A percentile compares a stretch with the other conserved stretches of the same genome.
These are phyloP conservation scores for Crithidia bombi DNA, from an alignment of 208 protist species.

Conservation along the genomic window DNA sequence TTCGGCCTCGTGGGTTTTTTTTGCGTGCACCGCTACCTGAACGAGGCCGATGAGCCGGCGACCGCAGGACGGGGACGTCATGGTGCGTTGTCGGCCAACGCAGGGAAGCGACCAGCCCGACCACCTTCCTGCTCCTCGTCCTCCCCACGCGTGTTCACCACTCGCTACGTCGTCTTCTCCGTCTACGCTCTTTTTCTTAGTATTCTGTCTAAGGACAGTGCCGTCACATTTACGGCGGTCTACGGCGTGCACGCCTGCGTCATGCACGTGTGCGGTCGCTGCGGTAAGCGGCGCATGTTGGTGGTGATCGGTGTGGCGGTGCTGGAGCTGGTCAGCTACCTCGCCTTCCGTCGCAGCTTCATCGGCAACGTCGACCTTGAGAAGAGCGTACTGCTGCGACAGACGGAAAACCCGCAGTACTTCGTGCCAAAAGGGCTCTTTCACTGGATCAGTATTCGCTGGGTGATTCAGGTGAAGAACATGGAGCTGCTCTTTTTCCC, in stretches of 20 bases:
- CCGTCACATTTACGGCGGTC: conserved; percentile 70
- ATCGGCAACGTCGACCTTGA: conserved; percentile 58
- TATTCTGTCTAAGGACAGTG: conserved; percentile 78
- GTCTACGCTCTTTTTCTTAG: conserved; percentile 20
- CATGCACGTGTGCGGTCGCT: conserved; percentile 35
- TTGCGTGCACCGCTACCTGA: conserved; percentile 36
- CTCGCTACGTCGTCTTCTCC: conserved; percentile 42
- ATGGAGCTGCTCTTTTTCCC: conserved; percentile 86
- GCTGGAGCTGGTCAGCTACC: conserved; percentile 45
- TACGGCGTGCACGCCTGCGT: conserved; percentile 56
- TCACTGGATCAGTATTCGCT: conserved; percentile 53
- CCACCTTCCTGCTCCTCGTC: background rate
- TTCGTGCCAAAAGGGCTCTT: conserved; percentile 44
- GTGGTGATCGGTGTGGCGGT: conserved; percentile 25
- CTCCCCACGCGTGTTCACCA: conserved; percentile 23
- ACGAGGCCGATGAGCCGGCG: conserved; percentile 8
- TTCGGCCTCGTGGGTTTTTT: conserved; percentile 66
- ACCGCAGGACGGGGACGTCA: background rate
- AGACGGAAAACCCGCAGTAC: conserved; percentile 86
- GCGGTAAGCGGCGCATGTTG: conserved; percentile 9
- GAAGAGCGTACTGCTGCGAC: conserved; percentile 56
- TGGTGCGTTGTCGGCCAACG: background rate
- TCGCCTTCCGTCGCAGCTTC: conserved; percentile 49
- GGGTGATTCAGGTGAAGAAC: conserved; percentile 82
- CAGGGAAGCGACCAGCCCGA: background rate